A percentile compares a stretch with the other conserved stretches of the same genome.
Conservation (phyloP, 495 filamentous ascomycete species). For the Sporormia fimetaria region DNA sequence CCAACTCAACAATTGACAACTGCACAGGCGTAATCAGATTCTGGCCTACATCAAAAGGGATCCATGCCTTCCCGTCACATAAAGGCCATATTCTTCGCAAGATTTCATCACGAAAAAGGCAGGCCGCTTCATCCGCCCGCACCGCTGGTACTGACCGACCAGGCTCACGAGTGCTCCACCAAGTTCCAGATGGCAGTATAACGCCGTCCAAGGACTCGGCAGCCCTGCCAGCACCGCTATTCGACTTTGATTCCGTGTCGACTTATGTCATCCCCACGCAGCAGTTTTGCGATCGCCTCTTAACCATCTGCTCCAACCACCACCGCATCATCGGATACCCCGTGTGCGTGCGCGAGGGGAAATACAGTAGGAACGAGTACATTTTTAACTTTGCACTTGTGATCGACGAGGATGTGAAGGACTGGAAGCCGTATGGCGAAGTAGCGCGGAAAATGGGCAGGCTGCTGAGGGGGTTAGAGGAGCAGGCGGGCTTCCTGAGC, state of each 20-base stretch:
- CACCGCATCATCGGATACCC: slow-evolving; percentile 81
- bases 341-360: slow-evolving; percentile 52
- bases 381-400: slow-evolving; percentile 96
- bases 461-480: slow-evolving; percentile 77
- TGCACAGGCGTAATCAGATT: too few species aligned
- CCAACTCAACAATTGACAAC: too few species aligned
- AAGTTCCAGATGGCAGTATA: slow-evolving; percentile 64
- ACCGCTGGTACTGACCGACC: too few species aligned
- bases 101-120: too few species aligned
- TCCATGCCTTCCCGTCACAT: too few species aligned
- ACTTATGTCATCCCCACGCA: slow-evolving; percentile 89
- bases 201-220: slow-evolving; percentile 42
- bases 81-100: too few species aligned
- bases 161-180: slow-evolving; percentile 75
- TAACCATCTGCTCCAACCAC: slow-evolving; percentile 65
- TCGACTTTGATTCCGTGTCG: slow-evolving; percentile 72
- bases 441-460: slow-evolving; percentile 76
- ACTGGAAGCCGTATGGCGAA: slow-evolving; percentile 59
- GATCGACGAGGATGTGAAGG: slow-evolving; percentile 52
- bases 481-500: slow-evolving; percentile 68
- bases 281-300: slow-evolving; percentile 77
- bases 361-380: slow-evolving; percentile 80
- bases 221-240: slow-evolving; percentile 49
- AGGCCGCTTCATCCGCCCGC: too few species aligned
- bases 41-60: too few species aligned